Base-by-base conservation (phyloP, 2,329 filamentous ascomycete genomes). In the Neonectria faginata region DNA sequence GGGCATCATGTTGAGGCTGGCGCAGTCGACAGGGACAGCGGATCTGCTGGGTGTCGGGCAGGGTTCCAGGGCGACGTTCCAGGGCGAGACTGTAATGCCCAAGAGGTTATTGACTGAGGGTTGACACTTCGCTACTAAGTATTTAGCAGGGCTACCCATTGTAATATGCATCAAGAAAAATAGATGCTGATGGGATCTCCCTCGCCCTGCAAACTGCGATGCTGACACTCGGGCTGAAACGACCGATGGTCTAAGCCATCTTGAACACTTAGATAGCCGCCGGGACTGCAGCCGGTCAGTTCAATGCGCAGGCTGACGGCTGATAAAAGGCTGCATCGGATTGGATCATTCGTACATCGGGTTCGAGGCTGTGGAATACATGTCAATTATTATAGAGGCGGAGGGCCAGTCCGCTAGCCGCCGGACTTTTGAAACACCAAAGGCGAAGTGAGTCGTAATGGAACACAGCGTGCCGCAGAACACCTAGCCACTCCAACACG, bases 391-490 rank as follows among this genome's bases (percentile, higher is more conserved):
- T 33, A 10, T 33, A 25, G 25, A 25, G 6, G 25, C 25, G 25
- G 48, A 7, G 36, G 20, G 45, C 44, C 53, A 52, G 22, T 29
- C 27, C 51, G 22, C 39, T 33, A 53, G 39, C 22, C 53, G 66
- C 64, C 66, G 47, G 57, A 18, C 58, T 64, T 64, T 53, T 72
- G 70, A 71, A 71, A 70, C 70, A 63, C 60, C 41, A 62, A 44
- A 57, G 27, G 41, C 41, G 31, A 41, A 66, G 60, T 39, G 44
- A 66, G 62, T 7, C 55, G 65, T 64, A 72, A 25, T 25, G 25
- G 25, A 25, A 70, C 70, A 66, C 64, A 62, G 66, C 60, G 48
- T 72, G 70, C 63, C 57, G 64, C 68, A 69, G 70, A 71, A 70
- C 48, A 64, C 25, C 25, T 6, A 6, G 67, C 62, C 59, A 64